Conservation (phyloP, 805 yeast genomes). For the Monosporozyma unispora region DNA sequence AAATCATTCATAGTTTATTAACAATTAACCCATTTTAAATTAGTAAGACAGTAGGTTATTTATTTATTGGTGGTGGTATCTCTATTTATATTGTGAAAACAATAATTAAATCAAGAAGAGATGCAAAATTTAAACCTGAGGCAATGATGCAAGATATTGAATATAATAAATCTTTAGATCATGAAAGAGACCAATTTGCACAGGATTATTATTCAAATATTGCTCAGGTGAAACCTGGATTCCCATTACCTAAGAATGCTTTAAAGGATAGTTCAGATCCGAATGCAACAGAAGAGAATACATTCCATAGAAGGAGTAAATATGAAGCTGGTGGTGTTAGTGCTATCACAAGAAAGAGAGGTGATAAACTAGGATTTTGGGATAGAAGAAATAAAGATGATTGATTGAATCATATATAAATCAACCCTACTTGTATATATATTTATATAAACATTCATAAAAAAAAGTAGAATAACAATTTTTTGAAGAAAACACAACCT, state of each 20-base stretch:
- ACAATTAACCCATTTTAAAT: too few relatives aligned
- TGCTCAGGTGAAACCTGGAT: conserved; percentile 45
- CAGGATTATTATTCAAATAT: conserved; percentile 28
- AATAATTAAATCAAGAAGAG: conserved; percentile 31
- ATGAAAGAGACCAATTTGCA: conserved; percentile 1
- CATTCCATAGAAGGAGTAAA: conserved; percentile 44
- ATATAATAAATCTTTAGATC: conserved; percentile 1
- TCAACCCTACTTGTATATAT: neutral
- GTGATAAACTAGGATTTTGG: conserved; percentile 37
- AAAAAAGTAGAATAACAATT: too few relatives aligned
- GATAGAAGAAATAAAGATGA: conserved; percentile 13
- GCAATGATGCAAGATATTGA: conserved; percentile 13
- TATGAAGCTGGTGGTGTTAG: conserved; percentile 63
- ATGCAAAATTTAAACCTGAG: conserved; percentile 29
- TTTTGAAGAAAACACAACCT: neutral
- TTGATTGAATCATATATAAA: neutral
- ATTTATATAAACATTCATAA: neutral
- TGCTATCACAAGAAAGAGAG: conserved; percentile 46
- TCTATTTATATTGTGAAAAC: conserved; percentile 22
- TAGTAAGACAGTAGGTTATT: conserved; percentile 21
- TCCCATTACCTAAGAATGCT: conserved; percentile 32
- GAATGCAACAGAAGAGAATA: conserved; percentile 23
- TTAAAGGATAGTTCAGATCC: neutral
- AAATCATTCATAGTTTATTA: too few relatives aligned
- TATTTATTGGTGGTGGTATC: conserved; percentile 23